Percentiles rank a stretch among this genome's conserved stretches.
Evolutionary conservation across 2,329 filamentous ascomycete species (phyloP).

Genomic region (Annulohypoxylon truncatum): DNA sequence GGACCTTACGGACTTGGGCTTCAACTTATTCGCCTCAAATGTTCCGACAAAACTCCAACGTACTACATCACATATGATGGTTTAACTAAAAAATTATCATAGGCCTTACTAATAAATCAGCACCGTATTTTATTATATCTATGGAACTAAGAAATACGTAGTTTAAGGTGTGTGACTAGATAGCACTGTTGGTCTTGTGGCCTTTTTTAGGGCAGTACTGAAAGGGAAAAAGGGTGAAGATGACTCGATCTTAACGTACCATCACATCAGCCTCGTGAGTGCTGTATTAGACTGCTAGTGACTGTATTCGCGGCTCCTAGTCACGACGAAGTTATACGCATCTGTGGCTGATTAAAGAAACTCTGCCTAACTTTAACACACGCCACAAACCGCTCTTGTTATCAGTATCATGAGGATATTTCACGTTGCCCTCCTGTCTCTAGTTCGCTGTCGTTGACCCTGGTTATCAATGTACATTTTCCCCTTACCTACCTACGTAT

Average conservation of each 20-base stretch:
- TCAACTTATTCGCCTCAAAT: background rate
- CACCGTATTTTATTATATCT: background rate
- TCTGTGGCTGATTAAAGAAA: slow-evolving; percentile 5
- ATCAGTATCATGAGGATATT: slow-evolving; percentile 7
- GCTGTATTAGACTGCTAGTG: background rate
- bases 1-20: background rate
- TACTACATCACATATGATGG: background rate
- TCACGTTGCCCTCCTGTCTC: background rate
- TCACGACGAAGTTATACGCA: background rate
- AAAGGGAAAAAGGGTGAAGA: background rate
- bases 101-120: background rate
- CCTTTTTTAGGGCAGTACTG: no score
- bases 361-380: background rate
- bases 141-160: background rate
- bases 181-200: slow-evolving; percentile 19
- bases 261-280: background rate
- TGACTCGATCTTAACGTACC: slow-evolving; percentile 4
- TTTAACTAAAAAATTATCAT: background rate
- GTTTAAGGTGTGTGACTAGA: slow-evolving; percentile 17
- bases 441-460: background rate
- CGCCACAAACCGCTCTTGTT: background rate
- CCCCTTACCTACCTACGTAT: no score
- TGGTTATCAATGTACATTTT: background rate
- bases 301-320: background rate
- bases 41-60: background rate